Evolutionary conservation across 768 basidiomycete genomes (phyloP).

Genomic region (Rhizopogon vinicolor): DNA sequence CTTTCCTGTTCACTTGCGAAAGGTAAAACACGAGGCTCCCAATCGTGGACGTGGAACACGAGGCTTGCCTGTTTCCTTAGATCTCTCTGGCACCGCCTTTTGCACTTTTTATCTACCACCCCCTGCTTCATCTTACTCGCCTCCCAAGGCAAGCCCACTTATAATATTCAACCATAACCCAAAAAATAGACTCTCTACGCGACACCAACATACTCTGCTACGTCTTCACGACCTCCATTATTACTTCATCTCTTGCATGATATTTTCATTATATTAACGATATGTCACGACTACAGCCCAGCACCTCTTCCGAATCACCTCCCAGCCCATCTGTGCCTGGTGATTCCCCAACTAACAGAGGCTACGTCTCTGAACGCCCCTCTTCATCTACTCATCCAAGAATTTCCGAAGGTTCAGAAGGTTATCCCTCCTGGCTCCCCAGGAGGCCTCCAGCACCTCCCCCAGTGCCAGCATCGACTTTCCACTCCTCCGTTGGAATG

Average conservation of each 20-base stretch:
- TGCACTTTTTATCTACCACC: conserved; percentile 14
- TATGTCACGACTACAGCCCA: conserved; percentile 31
- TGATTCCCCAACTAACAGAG: conserved; percentile 21
- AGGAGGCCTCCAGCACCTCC: conserved; percentile 56
- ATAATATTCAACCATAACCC: conserved; percentile 16
- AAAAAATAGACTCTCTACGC: conserved; percentile 27
- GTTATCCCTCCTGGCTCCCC: conserved; percentile 85
- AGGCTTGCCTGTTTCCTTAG: conserved; percentile 34
- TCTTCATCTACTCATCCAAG: conserved; percentile 31
- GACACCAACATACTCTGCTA: conserved; percentile 24
- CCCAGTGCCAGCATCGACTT: conserved; percentile 68
- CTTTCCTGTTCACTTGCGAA: conserved; percentile 30
- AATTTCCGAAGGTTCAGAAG: conserved; percentile 46
- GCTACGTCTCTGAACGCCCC: conserved; percentile 27
- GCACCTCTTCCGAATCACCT: conserved; percentile 24
- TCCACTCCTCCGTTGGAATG: conserved; percentile 51
- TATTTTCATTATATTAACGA: conserved; percentile 27
- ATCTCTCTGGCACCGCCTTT: not conserved
- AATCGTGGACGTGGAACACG: conserved; percentile 36
- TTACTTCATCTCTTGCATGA: conserved; percentile 25
- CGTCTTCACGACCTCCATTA: conserved; percentile 24
- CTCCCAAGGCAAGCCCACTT: conserved; percentile 5
- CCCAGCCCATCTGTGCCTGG: conserved; percentile 20
- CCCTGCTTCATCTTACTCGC: conserved; percentile 16
- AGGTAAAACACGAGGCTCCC: conserved; percentile 47